These are phyloP conservation scores for Azolla pinnata DNA, from an alignment of 75 land plant species.

Conservation along the genomic window DNA sequence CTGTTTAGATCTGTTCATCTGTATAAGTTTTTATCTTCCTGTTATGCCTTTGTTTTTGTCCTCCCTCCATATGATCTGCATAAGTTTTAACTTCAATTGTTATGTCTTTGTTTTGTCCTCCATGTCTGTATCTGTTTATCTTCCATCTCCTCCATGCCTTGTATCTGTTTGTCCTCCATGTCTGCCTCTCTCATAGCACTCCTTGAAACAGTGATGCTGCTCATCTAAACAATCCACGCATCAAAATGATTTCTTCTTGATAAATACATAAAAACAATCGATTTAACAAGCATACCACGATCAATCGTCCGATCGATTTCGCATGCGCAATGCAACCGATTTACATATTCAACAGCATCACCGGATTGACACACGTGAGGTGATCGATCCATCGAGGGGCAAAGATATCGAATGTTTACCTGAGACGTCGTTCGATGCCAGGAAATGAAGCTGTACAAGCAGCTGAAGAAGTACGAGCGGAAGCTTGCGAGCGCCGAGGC, in stretches of 20 bases:
- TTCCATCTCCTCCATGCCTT: background rate
- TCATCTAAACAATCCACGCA: too few relatives aligned
- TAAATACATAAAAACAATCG: too few relatives aligned
- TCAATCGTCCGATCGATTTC: too few relatives aligned
- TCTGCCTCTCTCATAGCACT: too few relatives aligned
- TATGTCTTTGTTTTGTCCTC: background rate
- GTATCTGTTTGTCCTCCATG: too few relatives aligned
- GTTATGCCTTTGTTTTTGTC: background rate
- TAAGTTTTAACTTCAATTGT: background rate
- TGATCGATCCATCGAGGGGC: background rate
- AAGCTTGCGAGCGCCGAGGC: constrained; percentile 64
- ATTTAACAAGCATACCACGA: too few relatives aligned
- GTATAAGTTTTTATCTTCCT: background rate
- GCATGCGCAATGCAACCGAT: too few relatives aligned
- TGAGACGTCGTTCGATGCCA: constrained; percentile 6
- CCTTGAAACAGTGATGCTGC: too few relatives aligned
- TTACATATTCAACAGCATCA: too few relatives aligned
- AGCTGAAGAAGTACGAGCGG: constrained; percentile 52
- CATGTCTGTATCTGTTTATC: background rate
- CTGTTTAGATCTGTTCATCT: background rate
- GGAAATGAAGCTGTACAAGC: constrained; percentile 49
- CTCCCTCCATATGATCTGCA: background rate
- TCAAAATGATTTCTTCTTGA: too few relatives aligned
- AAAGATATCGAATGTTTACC: too few relatives aligned
- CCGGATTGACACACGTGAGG: too few relatives aligned